Percentiles rank a stretch among this genome's conserved stretches.
Evolutionary conservation across 306 rosid species (phyloP).

Genomic region (Albizia julibrissin): DNA sequence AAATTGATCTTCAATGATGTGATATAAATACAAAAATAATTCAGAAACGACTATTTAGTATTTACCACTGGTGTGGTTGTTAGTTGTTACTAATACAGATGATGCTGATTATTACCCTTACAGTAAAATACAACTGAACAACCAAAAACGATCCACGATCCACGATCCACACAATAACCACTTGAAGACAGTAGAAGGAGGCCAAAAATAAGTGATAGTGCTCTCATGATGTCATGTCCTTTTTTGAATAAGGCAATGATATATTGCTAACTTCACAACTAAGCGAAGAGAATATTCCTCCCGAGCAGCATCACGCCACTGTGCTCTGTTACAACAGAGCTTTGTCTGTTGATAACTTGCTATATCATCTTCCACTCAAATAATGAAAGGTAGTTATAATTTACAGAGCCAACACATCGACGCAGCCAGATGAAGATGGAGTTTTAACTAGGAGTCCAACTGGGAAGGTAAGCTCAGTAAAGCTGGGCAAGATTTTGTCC

Average conservation of each 20-base stretch:
- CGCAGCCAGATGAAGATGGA: not conserved
- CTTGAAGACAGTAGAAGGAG: not conserved
- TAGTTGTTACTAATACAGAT: not conserved
- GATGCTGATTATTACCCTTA: not conserved
- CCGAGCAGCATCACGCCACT: not conserved
- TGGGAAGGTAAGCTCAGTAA: not conserved
- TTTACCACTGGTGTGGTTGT: not conserved
- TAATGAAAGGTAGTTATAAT: not conserved
- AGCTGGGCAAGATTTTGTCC: slow-evolving; percentile 13
- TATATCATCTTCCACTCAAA: not conserved
- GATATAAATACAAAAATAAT: not conserved
- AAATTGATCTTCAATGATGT: not conserved
- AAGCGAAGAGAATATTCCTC: slow-evolving; percentile 10
- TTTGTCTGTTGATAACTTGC: not conserved
- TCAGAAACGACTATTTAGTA: not conserved
- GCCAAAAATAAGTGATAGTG: not conserved
- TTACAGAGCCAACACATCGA: not conserved
- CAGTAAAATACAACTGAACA: not conserved
- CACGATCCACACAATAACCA: not conserved
- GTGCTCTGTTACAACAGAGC: not conserved
- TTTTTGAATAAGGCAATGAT: not conserved
- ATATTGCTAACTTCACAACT: not conserved
- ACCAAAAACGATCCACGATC: not conserved
- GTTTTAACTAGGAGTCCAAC: slow-evolving; percentile 8
- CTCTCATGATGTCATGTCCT: not conserved